Base-by-base conservation (phyloP, 140 eudicot species). In the Anethum foeniculum region DNA sequence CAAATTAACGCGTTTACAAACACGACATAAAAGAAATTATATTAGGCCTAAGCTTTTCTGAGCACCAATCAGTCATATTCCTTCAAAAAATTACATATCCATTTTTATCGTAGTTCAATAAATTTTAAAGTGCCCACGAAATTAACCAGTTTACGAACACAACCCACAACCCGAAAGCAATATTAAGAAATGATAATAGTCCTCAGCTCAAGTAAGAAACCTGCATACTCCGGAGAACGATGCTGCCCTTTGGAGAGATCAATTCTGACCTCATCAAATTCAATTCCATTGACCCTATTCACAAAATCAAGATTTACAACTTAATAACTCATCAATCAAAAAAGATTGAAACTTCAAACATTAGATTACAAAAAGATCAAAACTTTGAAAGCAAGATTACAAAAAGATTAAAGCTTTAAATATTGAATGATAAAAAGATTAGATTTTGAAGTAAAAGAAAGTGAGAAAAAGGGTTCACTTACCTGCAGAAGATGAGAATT, bases 401-500 rank as follows among this genome's bases (percentile, higher is more conserved):
- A 43, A 39, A 43, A 43, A 41, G 32, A 38, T 19, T 38, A 21
- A 9, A 73, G 41, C 76, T 58, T 58, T 58, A 25, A 23, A n/a
- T 1, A 54, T 0, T 54, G n/a, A 9, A 18, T 15, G 0, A 71
- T 1, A 15, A 68, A 68, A 71, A 71, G 41, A 7, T 18, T 16
- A 71, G 48, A 39, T 5, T 73, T 73, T 38, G 18, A 56, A 80
- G 11, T 10, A n/a, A 18, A 25, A 58, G 4, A 77, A 46, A 13
- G 9, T 23, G n/a, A 23, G 56, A 46, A 72, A 23, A 72, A 41
- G 60, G 18, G 34, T 21, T 27, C 41, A n/a, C 25, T 81, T 88
- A 91, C 97, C 85, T 90, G 96, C 96, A 91, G 88, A 93, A 93
- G 75, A 91, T 79, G 77, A 93, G 75, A 80, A 93, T 52, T 9